A percentile compares a stretch with the other conserved stretches of the same genome.
Conservation (phyloP, 2,329 filamentous ascomycete genomes). For the Nakataea oryzae region DNA sequence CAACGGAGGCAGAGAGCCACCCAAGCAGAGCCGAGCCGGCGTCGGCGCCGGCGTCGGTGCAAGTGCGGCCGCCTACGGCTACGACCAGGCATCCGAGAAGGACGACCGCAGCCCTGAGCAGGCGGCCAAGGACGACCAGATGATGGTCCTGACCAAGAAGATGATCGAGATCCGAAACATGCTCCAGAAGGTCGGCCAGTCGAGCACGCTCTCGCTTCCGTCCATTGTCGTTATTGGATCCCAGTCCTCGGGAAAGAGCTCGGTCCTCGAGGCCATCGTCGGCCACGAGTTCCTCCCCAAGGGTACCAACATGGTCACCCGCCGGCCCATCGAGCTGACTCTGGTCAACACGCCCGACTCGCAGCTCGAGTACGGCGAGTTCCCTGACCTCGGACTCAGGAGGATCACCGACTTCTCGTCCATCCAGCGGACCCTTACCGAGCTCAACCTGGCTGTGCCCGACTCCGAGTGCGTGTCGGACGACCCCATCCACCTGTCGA, state of each 20-base stretch:
- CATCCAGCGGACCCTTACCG: constrained; percentile 87
- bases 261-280: constrained; percentile 91
- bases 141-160: constrained; percentile 98
- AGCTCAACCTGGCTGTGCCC: constrained; percentile 87
- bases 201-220: constrained; percentile 74
- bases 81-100: constrained; percentile 58
- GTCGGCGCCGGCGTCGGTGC: constrained; percentile 53
- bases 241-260: constrained; percentile 96
- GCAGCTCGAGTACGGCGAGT: constrained; percentile 86
- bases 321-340: constrained; percentile 89
- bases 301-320: constrained; percentile 97
- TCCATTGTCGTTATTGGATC: constrained; percentile 99
- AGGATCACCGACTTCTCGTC: constrained; percentile 87
- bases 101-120: constrained; percentile 51
- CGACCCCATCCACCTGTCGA: constrained; percentile 90
- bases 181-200: constrained; percentile 84
- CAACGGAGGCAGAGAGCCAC: constrained; percentile 39
- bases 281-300: constrained; percentile 97
- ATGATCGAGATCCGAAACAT: constrained; percentile 99
- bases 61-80: constrained; percentile 68
- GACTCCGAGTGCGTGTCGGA: constrained; percentile 88
- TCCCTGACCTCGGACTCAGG: constrained; percentile 79
- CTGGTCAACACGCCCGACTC: constrained; percentile 89
- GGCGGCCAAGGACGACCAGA: constrained; percentile 82
- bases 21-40: constrained; percentile 48